Conservation (phyloP, 768 basidiomycete genomes). For the Tylopilus sp. region DNA sequence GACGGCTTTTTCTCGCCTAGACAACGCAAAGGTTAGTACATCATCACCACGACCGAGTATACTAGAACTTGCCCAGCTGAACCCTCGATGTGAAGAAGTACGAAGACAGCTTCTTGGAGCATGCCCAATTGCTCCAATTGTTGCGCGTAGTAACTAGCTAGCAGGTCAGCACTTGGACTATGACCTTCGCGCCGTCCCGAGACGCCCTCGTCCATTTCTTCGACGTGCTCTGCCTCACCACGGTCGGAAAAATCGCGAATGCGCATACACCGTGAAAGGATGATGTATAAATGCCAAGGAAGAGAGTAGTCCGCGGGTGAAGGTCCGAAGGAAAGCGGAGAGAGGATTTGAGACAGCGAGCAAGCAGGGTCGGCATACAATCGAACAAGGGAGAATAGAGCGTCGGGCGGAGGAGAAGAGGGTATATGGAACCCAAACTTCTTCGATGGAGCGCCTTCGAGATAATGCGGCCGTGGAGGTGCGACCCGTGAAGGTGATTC, state of each 20-base stretch:
- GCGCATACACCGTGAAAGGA: slow-evolving; percentile 80
- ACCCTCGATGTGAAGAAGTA: slow-evolving; percentile 84
- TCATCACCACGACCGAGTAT: background rate
- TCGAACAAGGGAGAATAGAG: slow-evolving; percentile 76
- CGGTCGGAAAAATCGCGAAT: slow-evolving; percentile 89
- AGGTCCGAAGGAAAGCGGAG: slow-evolving; percentile 70
- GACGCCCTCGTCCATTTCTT: slow-evolving; percentile 38
- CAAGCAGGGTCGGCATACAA: slow-evolving; percentile 70
- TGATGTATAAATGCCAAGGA: slow-evolving; percentile 89
- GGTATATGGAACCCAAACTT: slow-evolving; percentile 42
- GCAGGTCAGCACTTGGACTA: slow-evolving; percentile 76
- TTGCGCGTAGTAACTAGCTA: slow-evolving; percentile 81
- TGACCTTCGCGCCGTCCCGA: slow-evolving; percentile 64
- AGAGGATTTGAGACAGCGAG: slow-evolving; percentile 65
- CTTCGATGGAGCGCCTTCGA: slow-evolving; percentile 29
- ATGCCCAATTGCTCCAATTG: slow-evolving; percentile 80
- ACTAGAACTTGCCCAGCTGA: slow-evolving; percentile 59
- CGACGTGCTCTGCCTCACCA: slow-evolving; percentile 40
- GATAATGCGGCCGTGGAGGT: slow-evolving; percentile 58
- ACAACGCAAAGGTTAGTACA: slow-evolving; percentile 9
- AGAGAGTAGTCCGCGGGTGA: slow-evolving; percentile 79
- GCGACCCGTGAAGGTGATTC: slow-evolving; percentile 42
- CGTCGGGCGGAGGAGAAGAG: slow-evolving; percentile 55
- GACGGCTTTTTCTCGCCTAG: slow-evolving; percentile 78
- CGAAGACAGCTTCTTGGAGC: slow-evolving; percentile 85